A percentile compares a stretch with the other conserved stretches of the same genome.
Conservation (phyloP, 345 rosid genomes). For the Triadica sebifera region DNA sequence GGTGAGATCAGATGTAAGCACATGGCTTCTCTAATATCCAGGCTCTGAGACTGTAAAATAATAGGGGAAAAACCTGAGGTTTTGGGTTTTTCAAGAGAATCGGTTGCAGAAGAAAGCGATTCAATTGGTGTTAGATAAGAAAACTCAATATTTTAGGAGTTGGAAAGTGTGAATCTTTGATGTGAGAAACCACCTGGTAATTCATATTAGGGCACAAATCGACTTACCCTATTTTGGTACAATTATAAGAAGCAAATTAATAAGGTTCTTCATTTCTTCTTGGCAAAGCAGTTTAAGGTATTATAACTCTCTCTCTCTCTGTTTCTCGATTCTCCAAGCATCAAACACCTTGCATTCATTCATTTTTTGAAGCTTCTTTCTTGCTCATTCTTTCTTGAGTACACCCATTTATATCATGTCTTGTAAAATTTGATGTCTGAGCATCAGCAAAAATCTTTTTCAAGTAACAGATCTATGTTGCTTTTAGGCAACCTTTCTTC, state of each 20-base stretch:
- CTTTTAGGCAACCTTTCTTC: too few species aligned
- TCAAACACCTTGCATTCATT: neutral
- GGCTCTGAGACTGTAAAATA: constrained; percentile 38
- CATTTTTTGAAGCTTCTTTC: neutral
- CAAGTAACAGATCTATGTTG: neutral
- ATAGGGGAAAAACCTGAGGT: constrained; percentile 19
- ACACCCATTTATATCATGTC: too few species aligned
- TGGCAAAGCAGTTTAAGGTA: too few species aligned
- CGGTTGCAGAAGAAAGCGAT: constrained; percentile 28
- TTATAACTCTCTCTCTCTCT: neutral
- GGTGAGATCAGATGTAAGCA: constrained; percentile 53
- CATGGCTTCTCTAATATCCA: constrained; percentile 57
- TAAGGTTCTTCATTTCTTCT: too few species aligned
- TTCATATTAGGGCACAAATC: constrained; percentile 1
- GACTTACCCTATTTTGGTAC: neutral
- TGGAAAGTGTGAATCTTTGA: constrained; percentile 19
- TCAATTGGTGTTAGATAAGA: constrained; percentile 23
- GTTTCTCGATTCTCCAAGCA: constrained; percentile 15
- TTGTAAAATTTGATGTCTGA: neutral
- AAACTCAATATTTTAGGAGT: constrained; percentile 10
- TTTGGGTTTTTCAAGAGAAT: constrained; percentile 44
- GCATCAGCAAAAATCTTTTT: too few species aligned
- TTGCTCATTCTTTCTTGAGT: neutral
- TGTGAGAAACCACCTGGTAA: neutral
- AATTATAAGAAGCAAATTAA: neutral